Conservation (phyloP, 176 grass and related monocot species). For the Oryza nivara region DNA sequence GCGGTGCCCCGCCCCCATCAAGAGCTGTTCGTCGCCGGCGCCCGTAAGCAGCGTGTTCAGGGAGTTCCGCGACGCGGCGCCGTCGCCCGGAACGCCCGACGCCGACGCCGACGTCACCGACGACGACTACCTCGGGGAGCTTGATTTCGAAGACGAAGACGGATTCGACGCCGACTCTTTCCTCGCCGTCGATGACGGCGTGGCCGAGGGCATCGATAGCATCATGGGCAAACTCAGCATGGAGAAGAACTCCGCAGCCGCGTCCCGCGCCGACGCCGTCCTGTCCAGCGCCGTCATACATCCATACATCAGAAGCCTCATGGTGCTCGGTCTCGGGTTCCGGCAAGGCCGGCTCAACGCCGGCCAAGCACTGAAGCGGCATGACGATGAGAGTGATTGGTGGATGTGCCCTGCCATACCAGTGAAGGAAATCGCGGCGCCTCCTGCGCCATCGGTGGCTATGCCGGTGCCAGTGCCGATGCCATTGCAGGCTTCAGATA, state of each 20-base stretch:
- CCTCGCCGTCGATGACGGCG: constrained; percentile 60
- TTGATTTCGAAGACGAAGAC: constrained; percentile 57
- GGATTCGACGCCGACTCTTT: constrained; percentile 71
- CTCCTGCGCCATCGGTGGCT: background rate
- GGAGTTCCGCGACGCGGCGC: constrained; percentile 53
- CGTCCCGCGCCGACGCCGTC: background rate
- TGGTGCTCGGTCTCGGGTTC: constrained; percentile 60
- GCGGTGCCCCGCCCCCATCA: constrained; percentile 25
- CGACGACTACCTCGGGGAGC: constrained; percentile 49
- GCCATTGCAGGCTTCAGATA: background rate
- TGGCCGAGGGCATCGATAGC: constrained; percentile 65
- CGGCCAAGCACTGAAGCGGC: constrained; percentile 57
- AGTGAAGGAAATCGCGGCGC: constrained; percentile 56
- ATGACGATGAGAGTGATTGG: constrained; percentile 60
- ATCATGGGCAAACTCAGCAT: constrained; percentile 85
- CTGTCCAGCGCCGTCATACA: constrained; percentile 42
- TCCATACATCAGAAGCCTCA: constrained; percentile 61
- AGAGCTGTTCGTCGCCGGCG: constrained; percentile 42
- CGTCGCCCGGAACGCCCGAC: constrained; percentile 40
- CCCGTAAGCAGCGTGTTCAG: constrained; percentile 51
- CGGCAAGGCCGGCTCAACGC: constrained; percentile 27
- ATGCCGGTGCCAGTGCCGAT: background rate
- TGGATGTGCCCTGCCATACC: constrained; percentile 75
- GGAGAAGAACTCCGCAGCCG: background rate
- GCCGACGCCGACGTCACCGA: background rate